Conservation (phyloP, 345 rosid genomes). For the Litchi chinensis region DNA sequence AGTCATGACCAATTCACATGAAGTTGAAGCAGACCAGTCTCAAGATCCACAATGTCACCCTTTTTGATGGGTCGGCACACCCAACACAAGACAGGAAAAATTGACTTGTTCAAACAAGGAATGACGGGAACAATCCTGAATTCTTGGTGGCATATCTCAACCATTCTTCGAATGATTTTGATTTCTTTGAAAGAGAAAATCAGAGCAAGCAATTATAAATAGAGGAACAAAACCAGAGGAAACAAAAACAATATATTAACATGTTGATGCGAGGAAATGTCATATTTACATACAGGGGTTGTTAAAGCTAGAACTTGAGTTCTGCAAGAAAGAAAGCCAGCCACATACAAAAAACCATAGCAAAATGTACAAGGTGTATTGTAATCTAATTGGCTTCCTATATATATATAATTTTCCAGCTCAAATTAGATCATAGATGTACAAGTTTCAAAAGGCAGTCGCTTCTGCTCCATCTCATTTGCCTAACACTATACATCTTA, state of each 20-base stretch:
- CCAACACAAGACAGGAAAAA: too few relatives aligned
- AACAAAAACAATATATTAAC: not conserved
- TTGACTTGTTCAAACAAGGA: not conserved
- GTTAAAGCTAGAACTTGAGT: not conserved
- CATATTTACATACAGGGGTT: not conserved
- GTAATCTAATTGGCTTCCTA: not conserved
- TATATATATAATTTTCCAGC: conserved; percentile 12
- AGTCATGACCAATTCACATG: not conserved
- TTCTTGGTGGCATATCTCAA: not conserved
- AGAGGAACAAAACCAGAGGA: not conserved
- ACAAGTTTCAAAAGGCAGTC: not conserved
- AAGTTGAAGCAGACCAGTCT: not conserved
- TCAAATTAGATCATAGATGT: not conserved
- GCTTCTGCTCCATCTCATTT: not conserved
- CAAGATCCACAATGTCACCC: not conserved
- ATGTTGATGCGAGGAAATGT: not conserved
- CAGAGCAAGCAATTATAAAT: not conserved
- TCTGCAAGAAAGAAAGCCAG: not conserved
- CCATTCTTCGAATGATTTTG: not conserved
- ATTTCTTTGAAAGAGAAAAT: not conserved
- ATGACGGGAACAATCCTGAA: not conserved
- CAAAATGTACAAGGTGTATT: not conserved
- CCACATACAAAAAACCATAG: not conserved
- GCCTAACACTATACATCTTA: conserved; percentile 1
- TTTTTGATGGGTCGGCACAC: not conserved